These are phyloP conservation scores for Exophiala sp. DNA, from an alignment of 2,329 filamentous ascomycete genomes.

Conservation along the genomic window DNA sequence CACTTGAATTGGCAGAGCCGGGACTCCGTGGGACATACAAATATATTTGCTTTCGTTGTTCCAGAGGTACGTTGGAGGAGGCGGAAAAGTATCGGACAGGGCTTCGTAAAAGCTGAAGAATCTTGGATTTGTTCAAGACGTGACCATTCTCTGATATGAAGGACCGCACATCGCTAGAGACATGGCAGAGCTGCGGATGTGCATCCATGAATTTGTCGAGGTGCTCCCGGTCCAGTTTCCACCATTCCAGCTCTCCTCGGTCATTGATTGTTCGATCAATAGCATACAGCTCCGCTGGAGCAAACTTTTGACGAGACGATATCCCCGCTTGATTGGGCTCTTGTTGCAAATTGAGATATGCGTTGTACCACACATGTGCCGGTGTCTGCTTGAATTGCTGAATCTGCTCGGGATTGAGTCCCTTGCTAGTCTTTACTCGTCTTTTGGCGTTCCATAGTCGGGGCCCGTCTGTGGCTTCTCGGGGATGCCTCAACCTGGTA, in stretches of 20 bases:
- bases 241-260: slow-evolving; percentile 18
- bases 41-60: slow-evolving; percentile 40
- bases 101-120: slow-evolving; percentile 15
- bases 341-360: background rate
- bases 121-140: slow-evolving; percentile 5
- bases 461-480: slow-evolving; percentile 11
- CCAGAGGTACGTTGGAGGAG: slow-evolving; percentile 29
- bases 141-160: slow-evolving; percentile 15
- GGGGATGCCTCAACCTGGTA: slow-evolving; percentile 5
- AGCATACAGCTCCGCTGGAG: slow-evolving; percentile 1
- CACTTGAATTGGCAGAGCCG: background rate
- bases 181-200: slow-evolving; percentile 8
- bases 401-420: slow-evolving; percentile 5
- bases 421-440: slow-evolving; percentile 20
- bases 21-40: slow-evolving; percentile 34
- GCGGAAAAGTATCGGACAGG: slow-evolving; percentile 23
- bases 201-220: slow-evolving; percentile 26
- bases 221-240: slow-evolving; percentile 22
- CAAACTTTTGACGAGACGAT: background rate
- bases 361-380: slow-evolving; percentile 2
- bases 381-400: slow-evolving; percentile 4
- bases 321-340: background rate
- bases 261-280: background rate
- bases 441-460: slow-evolving; percentile 28
- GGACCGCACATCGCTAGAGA: slow-evolving; percentile 18